Conservation (phyloP, 2,329 filamentous ascomycete species). For the Diaporthe amygdali region DNA sequence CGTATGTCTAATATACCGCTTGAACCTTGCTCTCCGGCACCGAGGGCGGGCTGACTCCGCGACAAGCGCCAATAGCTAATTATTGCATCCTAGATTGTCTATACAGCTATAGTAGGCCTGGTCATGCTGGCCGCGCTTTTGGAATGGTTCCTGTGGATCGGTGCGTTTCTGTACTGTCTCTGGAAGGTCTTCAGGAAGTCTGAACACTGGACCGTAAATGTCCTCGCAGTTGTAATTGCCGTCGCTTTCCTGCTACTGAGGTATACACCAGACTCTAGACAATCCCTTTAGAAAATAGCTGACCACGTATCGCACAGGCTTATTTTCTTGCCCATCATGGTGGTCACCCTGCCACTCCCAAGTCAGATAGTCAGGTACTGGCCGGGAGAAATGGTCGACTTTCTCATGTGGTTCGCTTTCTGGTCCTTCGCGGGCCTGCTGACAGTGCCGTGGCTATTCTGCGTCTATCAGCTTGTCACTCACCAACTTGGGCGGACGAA, state of each 20-base stretch:
- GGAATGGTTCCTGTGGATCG: slow-evolving; percentile 94
- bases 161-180: slow-evolving; percentile 92
- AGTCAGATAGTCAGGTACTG: slow-evolving; percentile 73
- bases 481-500: slow-evolving; percentile 83
- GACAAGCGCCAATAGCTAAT: slow-evolving; percentile 25
- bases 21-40: no score
- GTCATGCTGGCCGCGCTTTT: slow-evolving; percentile 85
- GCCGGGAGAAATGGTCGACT: slow-evolving; percentile 68
- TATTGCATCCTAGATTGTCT: slow-evolving; percentile 70
- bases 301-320: slow-evolving; percentile 52
- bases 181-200: slow-evolving; percentile 89
- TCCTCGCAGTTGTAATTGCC: slow-evolving; percentile 79
- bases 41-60: neutral
- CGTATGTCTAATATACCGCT: slow-evolving; percentile 33
- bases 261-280: slow-evolving; percentile 49
- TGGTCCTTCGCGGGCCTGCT: slow-evolving; percentile 88
- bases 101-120: slow-evolving; percentile 78
- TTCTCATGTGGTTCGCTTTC: slow-evolving; percentile 94
- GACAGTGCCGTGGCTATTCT: slow-evolving; percentile 90
- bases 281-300: neutral
- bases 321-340: slow-evolving; percentile 92
- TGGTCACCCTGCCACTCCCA: slow-evolving; percentile 88
- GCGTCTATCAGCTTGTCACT: slow-evolving; percentile 88
- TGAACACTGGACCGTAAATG: slow-evolving; percentile 81
- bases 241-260: slow-evolving; percentile 76